Evolutionary conservation across 225 moss, liverwort and hornwort genomes (phyloP).

Genomic region (Pseudisothecium myosuroides): DNA sequence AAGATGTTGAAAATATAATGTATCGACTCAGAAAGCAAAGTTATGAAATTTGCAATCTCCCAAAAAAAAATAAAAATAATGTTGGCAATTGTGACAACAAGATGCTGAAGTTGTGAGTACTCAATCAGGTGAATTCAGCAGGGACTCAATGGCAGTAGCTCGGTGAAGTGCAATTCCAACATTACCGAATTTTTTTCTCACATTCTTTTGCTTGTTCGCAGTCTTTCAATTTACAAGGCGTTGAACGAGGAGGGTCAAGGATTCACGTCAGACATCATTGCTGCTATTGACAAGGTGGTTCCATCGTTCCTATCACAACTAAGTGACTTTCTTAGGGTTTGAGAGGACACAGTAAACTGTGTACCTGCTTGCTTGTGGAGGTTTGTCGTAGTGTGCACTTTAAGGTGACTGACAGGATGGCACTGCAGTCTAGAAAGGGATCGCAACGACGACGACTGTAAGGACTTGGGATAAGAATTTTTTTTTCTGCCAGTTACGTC

Average conservation of each 20-base stretch:
- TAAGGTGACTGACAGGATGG: background rate
- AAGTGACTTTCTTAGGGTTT: background rate
- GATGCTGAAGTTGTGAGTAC: too few species aligned
- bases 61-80: too few species aligned
- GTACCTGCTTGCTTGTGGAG: background rate
- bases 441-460: background rate
- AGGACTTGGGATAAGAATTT: background rate
- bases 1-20: too few species aligned
- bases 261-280: constrained; percentile 29
- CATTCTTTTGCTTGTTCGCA: background rate
- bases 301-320: background rate
- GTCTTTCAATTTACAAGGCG: constrained; percentile 41
- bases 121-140: background rate
- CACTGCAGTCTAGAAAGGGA: background rate
- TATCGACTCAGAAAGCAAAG: too few species aligned
- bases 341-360: background rate
- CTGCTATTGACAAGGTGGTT: constrained; percentile 47
- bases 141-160: background rate
- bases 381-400: background rate
- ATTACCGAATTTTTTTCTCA: background rate
- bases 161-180: background rate
- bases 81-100: too few species aligned
- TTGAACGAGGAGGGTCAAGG: constrained; percentile 23
- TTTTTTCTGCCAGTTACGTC: background rate
- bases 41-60: too few species aligned